A percentile compares a stretch with the other conserved stretches of the same genome.
phyloP scores from a whole-genome alignment of 768 basidiomycete genomes.

The Austroboletus eburneus region DNA sequence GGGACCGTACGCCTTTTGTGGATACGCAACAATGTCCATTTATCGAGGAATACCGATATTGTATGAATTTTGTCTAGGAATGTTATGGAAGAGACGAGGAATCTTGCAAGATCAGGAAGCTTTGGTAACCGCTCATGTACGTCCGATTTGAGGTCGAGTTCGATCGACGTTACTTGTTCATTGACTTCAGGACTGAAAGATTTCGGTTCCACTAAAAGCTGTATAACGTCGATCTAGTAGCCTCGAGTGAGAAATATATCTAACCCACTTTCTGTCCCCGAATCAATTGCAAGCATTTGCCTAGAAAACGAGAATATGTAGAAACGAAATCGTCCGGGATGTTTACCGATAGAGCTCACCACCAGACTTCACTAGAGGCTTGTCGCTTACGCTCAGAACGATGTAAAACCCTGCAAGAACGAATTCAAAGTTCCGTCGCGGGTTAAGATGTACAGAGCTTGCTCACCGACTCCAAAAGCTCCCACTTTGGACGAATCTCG shows the following conservation, averaged over 20 bases:
- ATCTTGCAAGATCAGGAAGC: slow-evolving; percentile 43
- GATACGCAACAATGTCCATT: neutral
- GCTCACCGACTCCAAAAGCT: slow-evolving; percentile 16
- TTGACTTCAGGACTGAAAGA: neutral
- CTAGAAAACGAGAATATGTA: too few species aligned
- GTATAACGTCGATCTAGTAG: slow-evolving; percentile 9
- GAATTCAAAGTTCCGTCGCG: neutral
- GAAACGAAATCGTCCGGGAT: too few species aligned
- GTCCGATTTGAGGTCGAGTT: slow-evolving; percentile 26
- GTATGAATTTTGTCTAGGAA: slow-evolving; percentile 42
- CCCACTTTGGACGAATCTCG: slow-evolving; percentile 10
- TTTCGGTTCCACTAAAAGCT: slow-evolving; percentile 30
- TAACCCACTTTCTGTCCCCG: neutral
- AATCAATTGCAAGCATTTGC: neutral
- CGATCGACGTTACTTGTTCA: neutral
- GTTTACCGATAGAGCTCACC: slow-evolving; percentile 3
- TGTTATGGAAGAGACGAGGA: slow-evolving; percentile 44
- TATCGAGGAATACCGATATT: slow-evolving; percentile 5
- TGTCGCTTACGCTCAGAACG: slow-evolving; percentile 13
- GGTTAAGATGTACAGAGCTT: neutral
- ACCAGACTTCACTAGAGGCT: slow-evolving; percentile 9
- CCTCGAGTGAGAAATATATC: neutral
- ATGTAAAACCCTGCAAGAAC: slow-evolving; percentile 13
- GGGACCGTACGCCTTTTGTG: neutral
- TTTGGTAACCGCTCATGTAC: slow-evolving; percentile 36